These are phyloP conservation scores for Phytopythium chamaehyphon DNA, from an alignment of 352 stramenopile species.

Conservation along the genomic window DNA sequence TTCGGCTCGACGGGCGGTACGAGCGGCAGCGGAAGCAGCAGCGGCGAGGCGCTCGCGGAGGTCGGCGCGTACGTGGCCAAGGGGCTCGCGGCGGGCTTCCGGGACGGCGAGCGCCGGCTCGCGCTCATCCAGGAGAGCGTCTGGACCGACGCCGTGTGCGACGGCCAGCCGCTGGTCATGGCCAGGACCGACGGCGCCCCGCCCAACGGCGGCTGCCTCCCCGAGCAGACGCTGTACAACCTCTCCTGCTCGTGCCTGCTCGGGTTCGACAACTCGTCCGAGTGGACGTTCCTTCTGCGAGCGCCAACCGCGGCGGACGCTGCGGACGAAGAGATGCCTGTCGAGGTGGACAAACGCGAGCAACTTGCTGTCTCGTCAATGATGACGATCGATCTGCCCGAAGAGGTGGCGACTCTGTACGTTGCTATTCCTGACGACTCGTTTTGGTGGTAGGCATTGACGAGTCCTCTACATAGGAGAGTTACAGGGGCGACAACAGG, in stretches of 20 bases:
- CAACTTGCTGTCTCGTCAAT: neutral
- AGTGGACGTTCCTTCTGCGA: slow-evolving; percentile 28
- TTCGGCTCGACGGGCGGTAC: neutral
- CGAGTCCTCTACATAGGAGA: neutral
- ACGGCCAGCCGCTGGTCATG: slow-evolving; percentile 30
- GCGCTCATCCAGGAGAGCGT: slow-evolving; percentile 27
- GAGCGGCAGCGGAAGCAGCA: slow-evolving; percentile 7
- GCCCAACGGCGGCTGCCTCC: slow-evolving; percentile 30
- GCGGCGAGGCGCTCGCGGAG: slow-evolving; percentile 6
- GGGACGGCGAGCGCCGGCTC: slow-evolving; percentile 23
- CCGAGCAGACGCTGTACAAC: slow-evolving; percentile 25
- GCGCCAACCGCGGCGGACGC: neutral
- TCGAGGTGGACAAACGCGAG: neutral
- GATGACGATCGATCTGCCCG: slow-evolving; percentile 7
- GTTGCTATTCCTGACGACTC: neutral
- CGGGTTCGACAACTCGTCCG: slow-evolving; percentile 23
- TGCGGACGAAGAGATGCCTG: neutral
- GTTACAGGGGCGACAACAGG: neutral
- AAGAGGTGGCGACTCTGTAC: slow-evolving; percentile 2
- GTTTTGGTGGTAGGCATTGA: neutral
- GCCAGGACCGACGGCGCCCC: slow-evolving; percentile 20
- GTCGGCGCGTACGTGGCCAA: slow-evolving; percentile 24
- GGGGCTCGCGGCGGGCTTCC: slow-evolving; percentile 25
- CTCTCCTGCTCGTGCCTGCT: slow-evolving; percentile 41
- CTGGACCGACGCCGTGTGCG: slow-evolving; percentile 29